phyloP scores from a whole-genome alignment of 192 early-diverging fungal species.

The Backusella tarrabulga region DNA sequence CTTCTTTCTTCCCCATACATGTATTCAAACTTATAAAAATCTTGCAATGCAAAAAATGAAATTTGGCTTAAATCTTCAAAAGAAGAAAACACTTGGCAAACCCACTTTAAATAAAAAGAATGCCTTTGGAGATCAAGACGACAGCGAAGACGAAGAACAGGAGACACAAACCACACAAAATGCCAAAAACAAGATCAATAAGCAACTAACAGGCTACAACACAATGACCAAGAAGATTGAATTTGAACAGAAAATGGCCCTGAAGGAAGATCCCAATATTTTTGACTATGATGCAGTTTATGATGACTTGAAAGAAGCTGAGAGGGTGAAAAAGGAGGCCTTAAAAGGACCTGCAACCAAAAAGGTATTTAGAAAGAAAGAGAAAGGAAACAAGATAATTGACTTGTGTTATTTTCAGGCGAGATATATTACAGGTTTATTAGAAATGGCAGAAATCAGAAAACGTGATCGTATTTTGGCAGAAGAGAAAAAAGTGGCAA shows the following conservation, averaged over 20 bases:
- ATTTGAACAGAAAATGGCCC: conserved; percentile 57
- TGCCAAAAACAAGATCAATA: conserved; percentile 17
- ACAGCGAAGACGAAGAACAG: conserved; percentile 11
- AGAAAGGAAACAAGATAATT: conserved; percentile 9
- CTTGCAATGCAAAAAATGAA: conserved; percentile 13
- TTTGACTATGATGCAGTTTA: conserved; percentile 83
- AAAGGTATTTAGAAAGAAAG: conserved; percentile 30
- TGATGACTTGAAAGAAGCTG: conserved; percentile 65
- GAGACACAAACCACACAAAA: conserved; percentile 1
- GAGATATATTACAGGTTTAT: conserved; percentile 61
- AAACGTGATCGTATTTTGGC: conserved; percentile 70
- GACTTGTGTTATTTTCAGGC: conserved; percentile 27
- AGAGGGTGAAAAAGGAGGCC: conserved; percentile 47
- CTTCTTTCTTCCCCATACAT: neutral
- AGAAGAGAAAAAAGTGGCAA: conserved; percentile 65
- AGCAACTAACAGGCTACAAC: conserved; percentile 12
- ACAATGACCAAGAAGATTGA: conserved; percentile 32
- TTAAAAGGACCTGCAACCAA: conserved; percentile 42
- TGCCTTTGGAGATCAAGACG: neutral
- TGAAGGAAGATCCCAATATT: conserved; percentile 66
- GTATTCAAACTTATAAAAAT: neutral
- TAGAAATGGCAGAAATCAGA: conserved; percentile 63
- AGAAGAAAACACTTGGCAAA: conserved; percentile 3
- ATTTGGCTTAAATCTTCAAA: conserved; percentile 17
- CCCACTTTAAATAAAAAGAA: neutral